Conservation (phyloP, 805 yeast genomes). For the Saccharomycopsis lassenensis region DNA sequence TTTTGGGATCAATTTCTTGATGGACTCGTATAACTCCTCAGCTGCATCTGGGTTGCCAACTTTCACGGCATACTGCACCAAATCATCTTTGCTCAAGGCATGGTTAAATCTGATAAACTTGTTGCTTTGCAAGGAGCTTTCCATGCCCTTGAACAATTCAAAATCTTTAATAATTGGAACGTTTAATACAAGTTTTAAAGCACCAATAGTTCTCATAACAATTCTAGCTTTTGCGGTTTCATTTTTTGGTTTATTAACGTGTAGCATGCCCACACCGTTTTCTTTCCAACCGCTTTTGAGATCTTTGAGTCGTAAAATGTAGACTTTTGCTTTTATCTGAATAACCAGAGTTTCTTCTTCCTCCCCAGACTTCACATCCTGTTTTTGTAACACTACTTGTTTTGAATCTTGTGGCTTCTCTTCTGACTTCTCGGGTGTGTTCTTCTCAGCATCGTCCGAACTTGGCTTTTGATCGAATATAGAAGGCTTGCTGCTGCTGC, state of each 20-base stretch:
- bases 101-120: conserved; percentile 72
- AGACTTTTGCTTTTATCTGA: conserved; percentile 67
- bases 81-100: conserved; percentile 34
- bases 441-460: conserved; percentile 22
- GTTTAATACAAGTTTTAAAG: conserved; percentile 73
- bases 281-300: conserved; percentile 87
- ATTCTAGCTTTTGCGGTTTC: conserved; percentile 42
- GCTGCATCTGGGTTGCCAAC: conserved; percentile 55
- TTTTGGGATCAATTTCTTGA: conserved; percentile 23
- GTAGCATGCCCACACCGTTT: conserved; percentile 83
- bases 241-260: conserved; percentile 42
- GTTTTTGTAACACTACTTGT: conserved; percentile 48
- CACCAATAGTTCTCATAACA: conserved; percentile 86
- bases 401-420: conserved; percentile 5
- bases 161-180: conserved; percentile 47
- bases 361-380: conserved; percentile 73
- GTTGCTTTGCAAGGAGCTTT: conserved; percentile 73
- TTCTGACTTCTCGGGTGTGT: conserved; percentile 23
- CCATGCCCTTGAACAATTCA: conserved; percentile 66
- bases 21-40: conserved; percentile 42
- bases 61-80: conserved; percentile 76
- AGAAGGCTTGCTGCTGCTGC: conserved; percentile 41
- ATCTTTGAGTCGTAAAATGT: conserved; percentile 56
- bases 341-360: conserved; percentile 68
- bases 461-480: conserved; percentile 32